Evolutionary conservation across 169 alveolate genomes (phyloP).

Genomic region (Eimeria necatrix): DNA sequence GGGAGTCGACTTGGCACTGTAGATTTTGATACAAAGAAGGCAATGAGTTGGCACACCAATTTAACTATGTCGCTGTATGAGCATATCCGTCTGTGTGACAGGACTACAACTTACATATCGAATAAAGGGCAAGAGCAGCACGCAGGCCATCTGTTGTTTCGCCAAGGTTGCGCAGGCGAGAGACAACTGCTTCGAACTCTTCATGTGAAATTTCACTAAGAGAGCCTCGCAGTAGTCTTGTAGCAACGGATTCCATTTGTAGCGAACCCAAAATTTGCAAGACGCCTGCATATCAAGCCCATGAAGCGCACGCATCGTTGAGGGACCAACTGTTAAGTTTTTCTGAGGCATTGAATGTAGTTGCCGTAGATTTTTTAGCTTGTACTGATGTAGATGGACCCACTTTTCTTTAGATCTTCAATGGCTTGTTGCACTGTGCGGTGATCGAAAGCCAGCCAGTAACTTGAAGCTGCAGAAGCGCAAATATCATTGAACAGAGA

Average conservation of each 20-base stretch:
- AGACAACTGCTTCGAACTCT: conserved; percentile 22
- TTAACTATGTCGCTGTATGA: too few species aligned
- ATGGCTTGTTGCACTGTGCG: conserved; percentile 28
- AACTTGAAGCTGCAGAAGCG: conserved; percentile 24
- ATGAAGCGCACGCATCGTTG: background rate
- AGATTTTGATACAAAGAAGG: too few species aligned
- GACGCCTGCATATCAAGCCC: conserved; percentile 44
- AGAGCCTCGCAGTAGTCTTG: background rate
- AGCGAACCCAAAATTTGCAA: background rate
- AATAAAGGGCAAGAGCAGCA: conserved; percentile 44
- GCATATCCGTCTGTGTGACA: too few species aligned
- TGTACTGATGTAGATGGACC: too few species aligned
- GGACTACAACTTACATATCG: conserved; percentile 22
- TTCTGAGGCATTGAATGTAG: background rate
- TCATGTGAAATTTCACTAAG: conserved; percentile 28
- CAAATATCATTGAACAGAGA: background rate
- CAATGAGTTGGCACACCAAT: too few species aligned
- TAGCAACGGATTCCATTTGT: background rate
- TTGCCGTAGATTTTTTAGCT: background rate
- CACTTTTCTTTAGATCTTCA: conserved; percentile 32
- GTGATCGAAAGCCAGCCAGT: conserved; percentile 60
- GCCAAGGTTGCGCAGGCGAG: conserved; percentile 23
- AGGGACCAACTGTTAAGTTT: background rate
- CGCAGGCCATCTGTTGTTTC: conserved; percentile 40
- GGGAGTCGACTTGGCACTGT: conserved; percentile 41